Evolutionary conservation across 2,329 filamentous ascomycete species (phyloP).

Genomic region (Purpureocillium takamizusanense): DNA sequence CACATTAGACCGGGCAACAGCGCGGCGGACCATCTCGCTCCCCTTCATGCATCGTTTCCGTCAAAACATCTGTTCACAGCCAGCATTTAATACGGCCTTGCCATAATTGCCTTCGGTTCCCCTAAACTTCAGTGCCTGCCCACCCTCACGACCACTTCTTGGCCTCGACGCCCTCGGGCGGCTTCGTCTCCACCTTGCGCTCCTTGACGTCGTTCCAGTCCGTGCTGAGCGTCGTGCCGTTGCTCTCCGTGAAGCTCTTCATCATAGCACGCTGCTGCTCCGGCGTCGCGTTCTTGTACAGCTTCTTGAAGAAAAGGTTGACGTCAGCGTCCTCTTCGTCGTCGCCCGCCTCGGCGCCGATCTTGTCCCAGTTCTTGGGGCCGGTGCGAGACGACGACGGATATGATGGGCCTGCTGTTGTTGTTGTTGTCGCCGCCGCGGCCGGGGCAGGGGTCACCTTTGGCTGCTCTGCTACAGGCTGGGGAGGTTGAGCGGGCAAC

Average conservation of each 20-base stretch:
- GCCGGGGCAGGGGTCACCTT: not conserved
- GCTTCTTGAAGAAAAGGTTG: constrained; percentile 80
- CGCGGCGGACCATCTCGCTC: too few species aligned
- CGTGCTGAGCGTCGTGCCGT: constrained; percentile 85
- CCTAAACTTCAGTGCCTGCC: not conserved
- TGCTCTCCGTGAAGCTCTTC: constrained; percentile 93
- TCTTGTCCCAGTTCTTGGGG: constrained; percentile 85
- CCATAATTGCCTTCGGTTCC: not conserved
- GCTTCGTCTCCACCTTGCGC: constrained; percentile 60
- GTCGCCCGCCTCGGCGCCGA: constrained; percentile 48
- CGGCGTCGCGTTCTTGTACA: constrained; percentile 67
- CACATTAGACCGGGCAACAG: too few species aligned
- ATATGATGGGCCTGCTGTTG: constrained; percentile 52
- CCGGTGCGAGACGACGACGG: constrained; percentile 79
- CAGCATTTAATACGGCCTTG: too few species aligned
- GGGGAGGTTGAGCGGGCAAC: not conserved
- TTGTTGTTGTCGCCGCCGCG: too few species aligned
- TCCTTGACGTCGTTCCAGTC: constrained; percentile 78
- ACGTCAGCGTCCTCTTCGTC: constrained; percentile 55
- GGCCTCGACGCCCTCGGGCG: constrained; percentile 69
- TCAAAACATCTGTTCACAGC: too few species aligned
- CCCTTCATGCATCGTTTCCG: too few species aligned
- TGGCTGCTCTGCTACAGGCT: not conserved
- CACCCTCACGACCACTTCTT: constrained; percentile 52
- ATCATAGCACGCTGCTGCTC: constrained; percentile 91